Conservation (phyloP, 495 filamentous ascomycete genomes). For the Neurospora africana region DNA sequence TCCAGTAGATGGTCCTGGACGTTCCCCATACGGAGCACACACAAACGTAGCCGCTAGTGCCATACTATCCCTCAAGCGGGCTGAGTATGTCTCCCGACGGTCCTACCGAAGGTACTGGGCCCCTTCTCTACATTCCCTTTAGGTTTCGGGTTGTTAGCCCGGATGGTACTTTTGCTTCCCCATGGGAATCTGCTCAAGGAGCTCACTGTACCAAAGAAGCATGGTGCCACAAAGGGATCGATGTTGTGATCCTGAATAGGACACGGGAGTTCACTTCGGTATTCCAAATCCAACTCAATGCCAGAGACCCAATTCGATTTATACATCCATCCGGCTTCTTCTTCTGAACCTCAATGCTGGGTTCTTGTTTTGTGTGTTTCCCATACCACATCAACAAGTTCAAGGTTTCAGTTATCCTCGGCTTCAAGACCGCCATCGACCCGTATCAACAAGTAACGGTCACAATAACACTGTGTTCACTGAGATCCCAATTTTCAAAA, state of each 20-base stretch:
- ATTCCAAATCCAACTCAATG: background rate
- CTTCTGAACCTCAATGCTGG: background rate
- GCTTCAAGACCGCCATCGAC: background rate
- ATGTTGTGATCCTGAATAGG: background rate
- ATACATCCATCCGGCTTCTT: background rate
- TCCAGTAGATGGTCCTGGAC: background rate
- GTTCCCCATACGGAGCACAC: background rate
- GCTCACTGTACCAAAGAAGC: background rate
- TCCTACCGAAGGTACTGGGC: background rate
- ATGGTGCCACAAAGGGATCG: background rate
- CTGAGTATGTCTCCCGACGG: background rate
- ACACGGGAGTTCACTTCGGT: background rate
- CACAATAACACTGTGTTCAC: background rate
- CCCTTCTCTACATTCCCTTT: background rate
- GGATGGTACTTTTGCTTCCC: background rate
- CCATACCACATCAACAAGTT: background rate
- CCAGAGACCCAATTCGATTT: background rate
- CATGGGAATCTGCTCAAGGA: background rate
- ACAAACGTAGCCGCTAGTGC: background rate
- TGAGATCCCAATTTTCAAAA: background rate
- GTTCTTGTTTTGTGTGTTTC: background rate
- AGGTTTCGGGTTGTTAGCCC: background rate
- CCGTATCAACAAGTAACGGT: background rate
- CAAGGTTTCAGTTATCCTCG: background rate
- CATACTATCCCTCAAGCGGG: background rate